Conservation (phyloP, 768 basidiomycete species). For the Boletus barrowsii region DNA sequence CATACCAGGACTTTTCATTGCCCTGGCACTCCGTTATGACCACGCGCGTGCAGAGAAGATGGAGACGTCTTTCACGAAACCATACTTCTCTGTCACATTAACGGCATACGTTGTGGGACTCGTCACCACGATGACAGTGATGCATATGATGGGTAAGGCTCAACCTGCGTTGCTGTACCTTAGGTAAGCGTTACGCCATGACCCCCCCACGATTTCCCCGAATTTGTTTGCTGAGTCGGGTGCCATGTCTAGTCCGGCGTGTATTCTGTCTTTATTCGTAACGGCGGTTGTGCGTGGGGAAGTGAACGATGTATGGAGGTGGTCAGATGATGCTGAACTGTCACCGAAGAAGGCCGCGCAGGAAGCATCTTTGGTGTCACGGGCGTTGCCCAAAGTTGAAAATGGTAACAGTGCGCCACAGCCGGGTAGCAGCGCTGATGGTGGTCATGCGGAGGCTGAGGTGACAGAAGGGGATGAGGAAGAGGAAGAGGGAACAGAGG, state of each 20-base stretch:
- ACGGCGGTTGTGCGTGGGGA: conserved; percentile 67
- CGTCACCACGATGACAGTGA: conserved; percentile 72
- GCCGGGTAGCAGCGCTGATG: conserved; percentile 14
- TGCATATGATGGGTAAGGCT: conserved; percentile 73
- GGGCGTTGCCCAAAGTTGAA: conserved; percentile 12
- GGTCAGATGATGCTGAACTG: conserved; percentile 55
- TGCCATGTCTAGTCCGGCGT: conserved; percentile 55
- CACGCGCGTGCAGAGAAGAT: conserved; percentile 41
- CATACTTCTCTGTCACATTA: conserved; percentile 73
- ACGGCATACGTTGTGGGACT: conserved; percentile 74
- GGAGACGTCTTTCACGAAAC: conserved; percentile 49
- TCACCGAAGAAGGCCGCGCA: conserved; percentile 14
- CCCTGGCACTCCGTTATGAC: conserved; percentile 87
- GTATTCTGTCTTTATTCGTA: conserved; percentile 65
- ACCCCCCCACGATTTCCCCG: background rate
- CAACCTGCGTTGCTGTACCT: conserved; percentile 95
- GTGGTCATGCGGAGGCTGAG: conserved; percentile 4
- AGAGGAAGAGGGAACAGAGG: background rate
- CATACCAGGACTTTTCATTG: conserved; percentile 66
- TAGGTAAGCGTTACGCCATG: conserved; percentile 47
- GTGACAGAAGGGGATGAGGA: conserved; percentile 13
- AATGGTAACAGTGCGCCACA: conserved; percentile 20
- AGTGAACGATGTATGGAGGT: conserved; percentile 63
- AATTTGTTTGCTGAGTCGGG: background rate
- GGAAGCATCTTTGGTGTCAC: conserved; percentile 9